Evolutionary conservation across 192 early-diverging fungal species (phyloP).

Genomic region (Rhizoclosmatium sp.): DNA sequence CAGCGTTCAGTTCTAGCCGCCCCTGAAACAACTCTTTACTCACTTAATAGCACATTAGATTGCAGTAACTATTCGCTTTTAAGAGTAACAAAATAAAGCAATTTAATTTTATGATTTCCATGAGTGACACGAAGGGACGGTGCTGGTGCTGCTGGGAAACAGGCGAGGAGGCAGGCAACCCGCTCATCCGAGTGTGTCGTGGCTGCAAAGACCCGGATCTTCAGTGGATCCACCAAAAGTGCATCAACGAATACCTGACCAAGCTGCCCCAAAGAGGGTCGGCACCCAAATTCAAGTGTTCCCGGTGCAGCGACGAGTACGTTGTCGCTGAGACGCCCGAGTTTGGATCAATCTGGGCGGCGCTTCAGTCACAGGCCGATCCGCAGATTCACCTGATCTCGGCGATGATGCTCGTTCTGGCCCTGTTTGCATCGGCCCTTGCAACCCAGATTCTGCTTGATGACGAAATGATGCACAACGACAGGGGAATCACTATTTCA

Average conservation of each 20-base stretch:
- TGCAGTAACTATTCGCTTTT: too few species aligned
- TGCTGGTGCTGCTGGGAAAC: slow-evolving; percentile 50
- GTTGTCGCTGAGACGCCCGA: slow-evolving; percentile 7
- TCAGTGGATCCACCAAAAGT: slow-evolving; percentile 61
- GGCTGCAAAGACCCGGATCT: slow-evolving; percentile 64
- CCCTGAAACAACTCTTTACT: too few species aligned
- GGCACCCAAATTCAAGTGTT: slow-evolving; percentile 42
- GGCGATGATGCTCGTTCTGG: too few species aligned
- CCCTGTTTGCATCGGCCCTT: too few species aligned
- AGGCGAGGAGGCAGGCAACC: slow-evolving; percentile 42
- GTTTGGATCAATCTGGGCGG: neutral
- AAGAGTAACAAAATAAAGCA: too few species aligned
- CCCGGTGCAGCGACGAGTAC: slow-evolving; percentile 52
- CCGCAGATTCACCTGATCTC: too few species aligned
- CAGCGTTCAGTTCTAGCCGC: too few species aligned
- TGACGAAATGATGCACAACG: too few species aligned
- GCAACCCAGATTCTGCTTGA: too few species aligned
- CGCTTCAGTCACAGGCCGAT: neutral
- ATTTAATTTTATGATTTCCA: too few species aligned
- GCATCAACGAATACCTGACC: slow-evolving; percentile 55
- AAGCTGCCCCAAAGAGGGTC: slow-evolving; percentile 39
- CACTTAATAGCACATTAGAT: too few species aligned
- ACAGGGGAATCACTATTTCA: too few species aligned
- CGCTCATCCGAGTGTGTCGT: slow-evolving; percentile 55
- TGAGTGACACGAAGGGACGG: slow-evolving; percentile 30